Percentiles rank a stretch among this genome's conserved stretches.
Evolutionary conservation across 768 basidiomycete species (phyloP).

Genomic region (Chalciporus pseudorubinellus): DNA sequence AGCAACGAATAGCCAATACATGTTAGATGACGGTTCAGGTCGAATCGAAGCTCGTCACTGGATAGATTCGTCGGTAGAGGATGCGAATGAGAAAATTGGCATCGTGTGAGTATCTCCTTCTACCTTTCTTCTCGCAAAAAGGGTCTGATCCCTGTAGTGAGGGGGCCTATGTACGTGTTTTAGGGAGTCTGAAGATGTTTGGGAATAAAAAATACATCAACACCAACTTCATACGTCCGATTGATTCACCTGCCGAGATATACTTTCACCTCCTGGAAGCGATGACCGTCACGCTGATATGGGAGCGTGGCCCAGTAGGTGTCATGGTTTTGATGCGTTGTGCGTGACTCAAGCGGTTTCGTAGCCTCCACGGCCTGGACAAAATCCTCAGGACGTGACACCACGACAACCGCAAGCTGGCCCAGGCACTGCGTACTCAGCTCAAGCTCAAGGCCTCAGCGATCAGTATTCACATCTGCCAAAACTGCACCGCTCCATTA

Average conservation of each 20-base stretch:
- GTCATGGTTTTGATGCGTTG: neutral
- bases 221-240: slow-evolving; percentile 65
- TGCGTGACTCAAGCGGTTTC: neutral
- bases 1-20: slow-evolving; percentile 78
- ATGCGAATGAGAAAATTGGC: slow-evolving; percentile 48
- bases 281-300: slow-evolving; percentile 62
- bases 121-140: neutral
- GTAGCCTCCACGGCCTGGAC: slow-evolving; percentile 36
- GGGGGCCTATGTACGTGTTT: slow-evolving; percentile 74
- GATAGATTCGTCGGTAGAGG: slow-evolving; percentile 64
- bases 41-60: slow-evolving; percentile 77
- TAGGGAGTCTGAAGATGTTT: slow-evolving; percentile 81
- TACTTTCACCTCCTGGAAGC: slow-evolving; percentile 81
- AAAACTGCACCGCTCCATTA: slow-evolving; percentile 57
- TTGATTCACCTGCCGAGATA: slow-evolving; percentile 71
- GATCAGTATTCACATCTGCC: slow-evolving; percentile 59
- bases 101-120: slow-evolving; percentile 40
- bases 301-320: slow-evolving; percentile 66
- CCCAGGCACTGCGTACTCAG: slow-evolving; percentile 44
- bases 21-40: slow-evolving; percentile 85
- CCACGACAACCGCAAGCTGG: slow-evolving; percentile 10
- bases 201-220: slow-evolving; percentile 80
- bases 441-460: slow-evolving; percentile 31
- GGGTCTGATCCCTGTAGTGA: slow-evolving; percentile 44
- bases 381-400: slow-evolving; percentile 16